Base-by-base conservation (phyloP, 331 rosid species). In the Malus hybrid region DNA sequence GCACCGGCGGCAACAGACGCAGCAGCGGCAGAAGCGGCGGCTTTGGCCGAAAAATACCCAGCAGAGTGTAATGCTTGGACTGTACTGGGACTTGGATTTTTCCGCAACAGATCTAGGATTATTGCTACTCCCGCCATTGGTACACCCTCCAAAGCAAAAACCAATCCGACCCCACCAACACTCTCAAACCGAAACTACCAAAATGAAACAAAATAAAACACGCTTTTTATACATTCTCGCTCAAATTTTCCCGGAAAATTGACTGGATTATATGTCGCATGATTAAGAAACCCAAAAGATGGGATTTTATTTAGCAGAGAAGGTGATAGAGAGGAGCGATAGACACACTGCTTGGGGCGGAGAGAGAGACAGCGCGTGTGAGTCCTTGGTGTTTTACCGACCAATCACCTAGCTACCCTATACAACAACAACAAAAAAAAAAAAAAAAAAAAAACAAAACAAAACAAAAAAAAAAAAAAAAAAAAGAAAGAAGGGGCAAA, bases 101-200 rank as follows among this genome's bases (percentile, higher is more conserved):
- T 95, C 81, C 84, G 85, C 84, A 92, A 78, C 39, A 88, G 91
- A 89, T 95, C 98, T 80, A 87, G 70, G 42, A 92, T 75, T 81
- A 89, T 60, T 68, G 93, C 92, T 77, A 95, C 66, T 78, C 98
- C 99, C 81, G 90, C 93, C 99, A 95, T 95, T 62, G 77, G 36
- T 58, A 70, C 57, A 63, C 61, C 66, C 78, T 66, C 68, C 73
- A 50, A 77, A 48, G 53, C 71, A 2, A 57, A 62, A 50, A 69
- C 69, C 61, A 81, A 75, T 66, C 67, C 12, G 74, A 30, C 28
- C 44, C 66, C 71, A 32, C 5, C 44, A 72, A 11, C 28, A 16
- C 67, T 16, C 66, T 71, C 63, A 74, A 68, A 60, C 76, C 74
- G 13, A 26, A 75, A 58, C 50, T 11, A 44, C 63, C 50, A 71